Conservation (phyloP, 306 rosid genomes). For the Alnus glutinosa region DNA sequence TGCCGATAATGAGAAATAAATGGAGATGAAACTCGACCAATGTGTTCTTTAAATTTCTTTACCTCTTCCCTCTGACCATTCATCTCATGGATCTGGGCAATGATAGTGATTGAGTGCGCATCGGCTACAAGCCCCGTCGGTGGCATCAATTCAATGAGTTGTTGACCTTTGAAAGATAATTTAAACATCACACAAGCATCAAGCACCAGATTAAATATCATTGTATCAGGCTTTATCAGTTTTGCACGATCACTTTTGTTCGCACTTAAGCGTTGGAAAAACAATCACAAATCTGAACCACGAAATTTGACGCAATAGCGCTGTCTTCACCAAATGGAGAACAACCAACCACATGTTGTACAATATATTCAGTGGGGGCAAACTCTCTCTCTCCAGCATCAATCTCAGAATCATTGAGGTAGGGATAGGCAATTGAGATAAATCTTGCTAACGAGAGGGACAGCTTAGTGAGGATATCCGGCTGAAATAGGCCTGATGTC, state of each 20-base stretch:
- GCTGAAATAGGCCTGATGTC: conserved; percentile 50
- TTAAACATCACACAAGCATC: conserved; percentile 79
- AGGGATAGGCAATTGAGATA: conserved; percentile 59
- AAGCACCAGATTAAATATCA: conserved; percentile 76
- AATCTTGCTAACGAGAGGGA: conserved; percentile 68
- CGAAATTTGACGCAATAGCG: conserved; percentile 64
- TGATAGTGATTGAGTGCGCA: conserved; percentile 61
- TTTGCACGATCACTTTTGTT: conserved; percentile 36
- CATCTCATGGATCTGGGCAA: conserved; percentile 69
- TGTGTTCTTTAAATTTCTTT: conserved; percentile 50
- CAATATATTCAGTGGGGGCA: conserved; percentile 57
- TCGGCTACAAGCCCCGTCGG: conserved; percentile 57
- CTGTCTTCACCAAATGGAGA: conserved; percentile 70
- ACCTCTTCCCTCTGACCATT: conserved; percentile 79
- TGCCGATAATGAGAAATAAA: conserved; percentile 54
- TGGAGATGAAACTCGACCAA: conserved; percentile 50
- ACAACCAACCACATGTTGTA: conserved; percentile 54
- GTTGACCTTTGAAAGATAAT: conserved; percentile 59
- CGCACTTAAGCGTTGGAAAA: conserved; percentile 40
- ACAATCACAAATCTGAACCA: conserved; percentile 57
- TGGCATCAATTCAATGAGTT: conserved; percentile 61
- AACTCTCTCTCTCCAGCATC: conserved; percentile 47
- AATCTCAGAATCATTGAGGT: conserved; percentile 53
- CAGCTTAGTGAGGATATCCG: conserved; percentile 56
- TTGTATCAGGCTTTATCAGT: conserved; percentile 48